A percentile compares a stretch with the other conserved stretches of the same genome.
Evolutionary conservation across 306 rosid species (phyloP).

Genomic region (Pyrus bretschneideri): DNA sequence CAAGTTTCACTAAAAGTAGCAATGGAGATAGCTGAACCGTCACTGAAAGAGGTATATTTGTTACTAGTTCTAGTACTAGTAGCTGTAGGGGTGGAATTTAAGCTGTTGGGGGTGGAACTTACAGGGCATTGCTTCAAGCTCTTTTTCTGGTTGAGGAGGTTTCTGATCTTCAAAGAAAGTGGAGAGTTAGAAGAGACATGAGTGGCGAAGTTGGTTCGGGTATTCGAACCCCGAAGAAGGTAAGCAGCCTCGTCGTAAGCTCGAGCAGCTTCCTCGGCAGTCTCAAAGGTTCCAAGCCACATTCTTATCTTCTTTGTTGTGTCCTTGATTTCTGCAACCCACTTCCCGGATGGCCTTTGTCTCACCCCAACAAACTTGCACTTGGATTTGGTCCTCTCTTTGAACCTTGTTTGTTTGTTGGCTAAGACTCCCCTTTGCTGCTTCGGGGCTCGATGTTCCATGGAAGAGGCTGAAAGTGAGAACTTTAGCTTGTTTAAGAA

Average conservation of each 20-base stretch:
- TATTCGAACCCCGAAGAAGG: conserved; percentile 65
- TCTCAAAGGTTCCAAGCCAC: conserved; percentile 82
- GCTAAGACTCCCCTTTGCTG: conserved; percentile 1
- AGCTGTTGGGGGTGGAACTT: background rate
- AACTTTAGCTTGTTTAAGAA: background rate
- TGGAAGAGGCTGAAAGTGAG: background rate
- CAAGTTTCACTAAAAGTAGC: background rate
- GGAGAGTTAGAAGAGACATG: conserved; percentile 35
- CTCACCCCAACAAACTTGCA: conserved; percentile 73
- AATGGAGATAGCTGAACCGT: background rate
- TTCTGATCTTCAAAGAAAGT: conserved; percentile 59
- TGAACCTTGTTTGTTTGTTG: conserved; percentile 20
- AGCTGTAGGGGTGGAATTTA: conserved; percentile 1
- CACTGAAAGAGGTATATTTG: background rate
- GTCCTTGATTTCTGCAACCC: conserved; percentile 96
- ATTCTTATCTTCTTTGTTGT: conserved; percentile 64
- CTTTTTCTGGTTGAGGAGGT: conserved; percentile 46
- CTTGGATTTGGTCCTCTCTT: conserved; percentile 20
- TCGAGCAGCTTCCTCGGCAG: conserved; percentile 79
- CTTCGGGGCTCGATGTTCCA: conserved; percentile 21
- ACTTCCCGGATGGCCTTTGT: conserved; percentile 85
- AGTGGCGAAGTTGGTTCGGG: conserved; percentile 62
- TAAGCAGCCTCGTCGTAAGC: conserved; percentile 85
- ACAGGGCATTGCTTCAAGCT: conserved; percentile 15
- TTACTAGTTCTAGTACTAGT: conserved; percentile 4